Conservation (phyloP, 23 red algal species). For the Agarophyton chilense region DNA sequence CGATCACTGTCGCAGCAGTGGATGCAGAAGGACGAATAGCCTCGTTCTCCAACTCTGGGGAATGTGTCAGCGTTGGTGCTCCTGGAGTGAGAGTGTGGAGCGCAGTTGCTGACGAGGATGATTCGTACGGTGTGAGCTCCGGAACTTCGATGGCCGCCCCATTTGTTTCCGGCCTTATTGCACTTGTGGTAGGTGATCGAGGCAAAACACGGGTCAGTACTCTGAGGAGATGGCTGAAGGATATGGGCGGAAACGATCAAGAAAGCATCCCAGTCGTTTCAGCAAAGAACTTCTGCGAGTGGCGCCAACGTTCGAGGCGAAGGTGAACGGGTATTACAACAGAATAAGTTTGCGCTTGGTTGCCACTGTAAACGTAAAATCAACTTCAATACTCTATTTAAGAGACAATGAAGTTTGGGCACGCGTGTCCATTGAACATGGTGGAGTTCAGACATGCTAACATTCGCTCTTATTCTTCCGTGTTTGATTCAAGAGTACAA, state of each 20-base stretch:
- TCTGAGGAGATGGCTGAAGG: neutral
- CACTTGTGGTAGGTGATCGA: conserved; percentile 38
- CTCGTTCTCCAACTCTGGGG: conserved; percentile 35
- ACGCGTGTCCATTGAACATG: too few relatives aligned
- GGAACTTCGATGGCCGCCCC: conserved; percentile 70
- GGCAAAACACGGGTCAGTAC: conserved; percentile 1
- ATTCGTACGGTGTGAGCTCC: conserved; percentile 2
- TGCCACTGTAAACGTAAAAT: too few relatives aligned
- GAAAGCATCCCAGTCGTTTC: conserved; percentile 7
- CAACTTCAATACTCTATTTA: too few relatives aligned
- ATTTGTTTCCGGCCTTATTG: conserved; percentile 50
- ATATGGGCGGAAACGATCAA: neutral
- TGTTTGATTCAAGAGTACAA: too few relatives aligned
- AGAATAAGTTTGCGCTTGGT: too few relatives aligned
- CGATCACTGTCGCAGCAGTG: conserved; percentile 60
- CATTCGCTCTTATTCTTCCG: too few relatives aligned
- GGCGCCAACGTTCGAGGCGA: neutral
- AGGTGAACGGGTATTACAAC: neutral
- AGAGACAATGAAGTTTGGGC: too few relatives aligned
- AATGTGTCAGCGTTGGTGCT: conserved; percentile 64
- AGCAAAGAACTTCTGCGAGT: conserved; percentile 4
- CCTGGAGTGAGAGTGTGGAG: conserved; percentile 43
- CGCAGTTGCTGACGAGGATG: conserved; percentile 31
- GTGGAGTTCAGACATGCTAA: too few relatives aligned
- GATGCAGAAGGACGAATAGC: conserved; percentile 17